Base-by-base conservation (phyloP, 441 rosid genomes). In the Corymbia citriodora region DNA sequence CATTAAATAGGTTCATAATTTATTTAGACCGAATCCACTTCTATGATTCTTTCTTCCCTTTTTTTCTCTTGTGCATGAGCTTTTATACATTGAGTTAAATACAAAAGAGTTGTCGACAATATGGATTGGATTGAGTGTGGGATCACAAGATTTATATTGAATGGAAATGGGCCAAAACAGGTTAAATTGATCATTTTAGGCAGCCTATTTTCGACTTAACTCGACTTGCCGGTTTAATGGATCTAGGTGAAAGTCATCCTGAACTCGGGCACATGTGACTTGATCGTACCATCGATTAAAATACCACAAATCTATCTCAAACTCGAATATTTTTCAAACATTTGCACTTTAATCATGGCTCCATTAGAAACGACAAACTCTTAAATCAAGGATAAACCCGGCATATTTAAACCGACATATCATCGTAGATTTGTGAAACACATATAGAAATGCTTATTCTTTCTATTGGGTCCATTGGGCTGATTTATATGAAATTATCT, bases 221-320 rank as follows among this genome's bases (percentile, higher is more conserved):
- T 40, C 6, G 45, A 40, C 45, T 6, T 40, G 5, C 45, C 6
- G 6, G 45, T 40, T 4, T 40, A 40, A 40, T 1, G 45, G 45
- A 40, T 40, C 45, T 40, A 40, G 45, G 45, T 40, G 45, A 27
- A 27, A 61, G 68, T 61, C 31, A 8, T 27, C 31, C 31, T 4
- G 3, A 29, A 29, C 13, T 3, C 1, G 4, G 16, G 4, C 14
- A 27, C 6, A 63, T 1, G 17, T 10, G 3, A 27, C 31, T 29
- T 11, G 70, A 29, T 63, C 33, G 13, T 63, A 13, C 70, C 33
- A 63, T 29, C 14, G 6, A 27, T 6, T 29, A 13, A 12, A 27
- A 13, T 27, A 63, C 70, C 31, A 29, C 31, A 13, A 12, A 29
- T 63, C 33, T 3, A 63, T 29, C 31, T 16, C 3, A 6, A 16